Evolutionary conservation across 805 yeast species (phyloP), one percentile per base, ranked within the genome.

Genomic region (Danielozyma ontarioensis): DNA sequence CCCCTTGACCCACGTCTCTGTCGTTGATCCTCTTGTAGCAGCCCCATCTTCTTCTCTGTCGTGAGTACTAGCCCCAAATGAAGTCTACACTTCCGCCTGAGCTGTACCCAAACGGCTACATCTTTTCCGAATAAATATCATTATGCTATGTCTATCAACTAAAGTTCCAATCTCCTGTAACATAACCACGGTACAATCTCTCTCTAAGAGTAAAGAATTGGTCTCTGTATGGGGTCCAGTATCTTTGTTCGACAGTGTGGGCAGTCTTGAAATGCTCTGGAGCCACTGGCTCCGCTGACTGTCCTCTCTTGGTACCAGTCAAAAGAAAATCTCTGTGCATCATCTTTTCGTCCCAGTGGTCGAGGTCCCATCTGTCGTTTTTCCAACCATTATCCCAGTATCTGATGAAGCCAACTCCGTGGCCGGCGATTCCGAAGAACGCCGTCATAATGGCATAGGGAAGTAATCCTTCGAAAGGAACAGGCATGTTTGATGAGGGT

Each of bases 241-340:
- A 66, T 51, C 62, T 52, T 53, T 66, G 67, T 32, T 35, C 34
- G 27, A 36, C 45, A 36, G 41, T 41, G 28, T 68, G 59, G 8
- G 83, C 72, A n/a, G 84, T 78, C 62, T 80, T 83, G 71, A 86
- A 85, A 21, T 69, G 72, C 40, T 81, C 89, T 25, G 88, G 87
- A 3, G 94, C 95, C 26, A 71, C 61, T 5, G 88, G 73, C 27
- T 67, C 72, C 42, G 76, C 78, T 31, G 70, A 55, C 54, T 83
- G 90, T 25, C 80, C 89, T 52, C 95, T 70, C 50, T 63, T 68
- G 27, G 70, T 68, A 17, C 95, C 95, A 8, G 95, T 85, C 49
- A 85, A 64, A 44, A 90, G 69, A 51, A 72, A 68, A 57, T 85
- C 95, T 50, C 95, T 71, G 43, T 80, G 81, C 61, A 84, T 77